Conservation (phyloP, 306 rosid genomes). For the Rosa multiflora region DNA sequence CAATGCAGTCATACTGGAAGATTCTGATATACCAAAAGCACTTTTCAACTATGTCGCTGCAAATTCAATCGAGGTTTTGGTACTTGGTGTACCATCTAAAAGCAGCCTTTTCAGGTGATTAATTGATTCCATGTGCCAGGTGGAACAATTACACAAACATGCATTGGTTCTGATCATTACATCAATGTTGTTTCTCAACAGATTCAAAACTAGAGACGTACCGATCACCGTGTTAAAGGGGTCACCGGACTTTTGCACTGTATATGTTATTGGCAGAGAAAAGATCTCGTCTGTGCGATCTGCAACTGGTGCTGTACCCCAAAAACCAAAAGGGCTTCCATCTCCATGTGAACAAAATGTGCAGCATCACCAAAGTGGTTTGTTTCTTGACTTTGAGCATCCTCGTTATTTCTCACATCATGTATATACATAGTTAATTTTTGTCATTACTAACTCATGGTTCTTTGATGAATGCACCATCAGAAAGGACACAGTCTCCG, state of each 20-base stretch:
- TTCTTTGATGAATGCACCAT: constrained; percentile 19
- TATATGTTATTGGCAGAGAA: constrained; percentile 63
- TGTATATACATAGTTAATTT: neutral
- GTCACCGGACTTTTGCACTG: constrained; percentile 66
- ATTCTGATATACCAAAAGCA: constrained; percentile 48
- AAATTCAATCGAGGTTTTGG: constrained; percentile 48
- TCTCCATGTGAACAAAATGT: neutral
- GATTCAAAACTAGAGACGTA: constrained; percentile 54
- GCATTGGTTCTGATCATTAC: neutral
- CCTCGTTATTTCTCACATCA: neutral
- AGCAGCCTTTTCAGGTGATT: constrained; percentile 53
- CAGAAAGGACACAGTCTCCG: constrained; percentile 27
- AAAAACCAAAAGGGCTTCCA: neutral
- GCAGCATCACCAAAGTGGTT: constrained; percentile 24
- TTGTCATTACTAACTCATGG: neutral
- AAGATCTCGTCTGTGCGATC: constrained; percentile 46
- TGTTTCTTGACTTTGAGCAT: constrained; percentile 3
- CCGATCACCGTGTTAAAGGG: constrained; percentile 58
- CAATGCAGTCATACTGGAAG: constrained; percentile 58
- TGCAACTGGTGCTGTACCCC: constrained; percentile 26
- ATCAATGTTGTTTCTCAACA: constrained; percentile 27
- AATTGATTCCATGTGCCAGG: neutral
- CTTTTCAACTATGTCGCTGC: constrained; percentile 37
- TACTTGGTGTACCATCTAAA: constrained; percentile 67
- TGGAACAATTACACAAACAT: neutral